These are phyloP conservation scores for Metschnikowia aberdeeniae DNA, from an alignment of 805 yeast species.

Conservation along the genomic window DNA sequence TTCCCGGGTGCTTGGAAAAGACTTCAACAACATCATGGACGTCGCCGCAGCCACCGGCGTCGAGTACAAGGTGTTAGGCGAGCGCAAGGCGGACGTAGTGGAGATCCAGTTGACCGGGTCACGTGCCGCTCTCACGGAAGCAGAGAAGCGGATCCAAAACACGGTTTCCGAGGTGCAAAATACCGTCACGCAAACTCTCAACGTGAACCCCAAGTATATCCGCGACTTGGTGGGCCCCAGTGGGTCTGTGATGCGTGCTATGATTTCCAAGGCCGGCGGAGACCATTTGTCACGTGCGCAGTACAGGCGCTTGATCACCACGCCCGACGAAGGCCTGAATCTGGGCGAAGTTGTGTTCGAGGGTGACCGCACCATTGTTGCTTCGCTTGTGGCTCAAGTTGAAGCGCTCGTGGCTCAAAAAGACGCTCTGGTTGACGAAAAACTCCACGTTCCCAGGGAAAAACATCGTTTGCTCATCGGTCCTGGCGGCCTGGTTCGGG, in stretches of 20 bases:
- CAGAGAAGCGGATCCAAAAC: slow-evolving; percentile 55
- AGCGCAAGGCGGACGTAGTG: slow-evolving; percentile 44
- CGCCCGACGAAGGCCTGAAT: slow-evolving; percentile 66
- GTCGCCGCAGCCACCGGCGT: slow-evolving; percentile 68
- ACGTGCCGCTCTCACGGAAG: slow-evolving; percentile 67
- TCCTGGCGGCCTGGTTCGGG: slow-evolving; percentile 71
- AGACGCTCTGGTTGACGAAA: slow-evolving; percentile 54
- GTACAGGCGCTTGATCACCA: slow-evolving; percentile 54
- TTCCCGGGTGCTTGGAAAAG: slow-evolving; percentile 83
- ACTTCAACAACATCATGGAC: slow-evolving; percentile 78
- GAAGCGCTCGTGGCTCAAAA: slow-evolving; percentile 57
- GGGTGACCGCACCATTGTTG: slow-evolving; percentile 76
- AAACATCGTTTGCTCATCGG: slow-evolving; percentile 79
- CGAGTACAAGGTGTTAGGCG: slow-evolving; percentile 45
- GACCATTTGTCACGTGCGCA: slow-evolving; percentile 42
- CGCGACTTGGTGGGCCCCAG: slow-evolving; percentile 73
- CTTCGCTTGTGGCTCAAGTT: slow-evolving; percentile 59
- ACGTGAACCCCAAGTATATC: slow-evolving; percentile 71
- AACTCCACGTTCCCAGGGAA: slow-evolving; percentile 59
- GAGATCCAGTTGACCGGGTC: slow-evolving; percentile 76
- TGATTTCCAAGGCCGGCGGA: slow-evolving; percentile 73
- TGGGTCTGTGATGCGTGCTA: slow-evolving; percentile 69
- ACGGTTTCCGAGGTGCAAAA: slow-evolving; percentile 67
- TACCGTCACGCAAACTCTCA: slow-evolving; percentile 50
- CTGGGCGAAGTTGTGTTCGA: slow-evolving; percentile 56